A percentile compares a stretch with the other conserved stretches of the same genome.
Evolutionary conservation across 176 grass and related monocot species (phyloP).

Genomic region (Juncus inflexus): DNA sequence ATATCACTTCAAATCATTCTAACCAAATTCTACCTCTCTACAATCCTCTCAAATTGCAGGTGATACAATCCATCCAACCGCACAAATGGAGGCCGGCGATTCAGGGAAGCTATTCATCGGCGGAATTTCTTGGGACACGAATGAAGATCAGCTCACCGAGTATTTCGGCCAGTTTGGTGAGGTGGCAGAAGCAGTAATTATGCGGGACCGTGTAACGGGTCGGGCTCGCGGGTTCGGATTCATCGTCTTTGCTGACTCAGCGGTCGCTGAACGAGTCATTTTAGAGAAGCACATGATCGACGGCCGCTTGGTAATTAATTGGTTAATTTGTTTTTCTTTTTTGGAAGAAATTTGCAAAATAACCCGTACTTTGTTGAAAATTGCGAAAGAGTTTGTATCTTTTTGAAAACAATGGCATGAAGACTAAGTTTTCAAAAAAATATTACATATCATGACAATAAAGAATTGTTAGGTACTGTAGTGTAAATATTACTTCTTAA

Average conservation of each 20-base stretch:
- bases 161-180: slow-evolving; percentile 82
- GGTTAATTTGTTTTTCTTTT: no score
- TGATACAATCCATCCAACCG: no score
- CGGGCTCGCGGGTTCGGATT: slow-evolving; percentile 81
- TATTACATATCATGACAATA: no score
- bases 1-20: no score
- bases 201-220: slow-evolving; percentile 72
- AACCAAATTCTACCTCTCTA: no score
- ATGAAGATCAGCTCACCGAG: slow-evolving; percentile 71
- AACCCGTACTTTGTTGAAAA: no score
- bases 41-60: no score
- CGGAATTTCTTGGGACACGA: slow-evolving; percentile 98
- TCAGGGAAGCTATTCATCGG: slow-evolving; percentile 82
- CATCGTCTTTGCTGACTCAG: slow-evolving; percentile 70
- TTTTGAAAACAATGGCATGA: neutral
- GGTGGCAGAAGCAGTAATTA: slow-evolving; percentile 86
- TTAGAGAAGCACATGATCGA: slow-evolving; percentile 90
- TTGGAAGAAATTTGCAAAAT: no score
- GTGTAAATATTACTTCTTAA: no score
- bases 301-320: slow-evolving; percentile 74
- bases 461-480: no score
- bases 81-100: slow-evolving; percentile 52
- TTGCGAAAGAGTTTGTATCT: neutral
- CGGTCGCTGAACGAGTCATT: slow-evolving; percentile 57
- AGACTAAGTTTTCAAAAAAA: no score